A percentile compares a stretch with the other conserved stretches of the same genome.
phyloP scores from a whole-genome alignment of 176 grass and related monocot species.

The Calamus simplicifolius region DNA sequence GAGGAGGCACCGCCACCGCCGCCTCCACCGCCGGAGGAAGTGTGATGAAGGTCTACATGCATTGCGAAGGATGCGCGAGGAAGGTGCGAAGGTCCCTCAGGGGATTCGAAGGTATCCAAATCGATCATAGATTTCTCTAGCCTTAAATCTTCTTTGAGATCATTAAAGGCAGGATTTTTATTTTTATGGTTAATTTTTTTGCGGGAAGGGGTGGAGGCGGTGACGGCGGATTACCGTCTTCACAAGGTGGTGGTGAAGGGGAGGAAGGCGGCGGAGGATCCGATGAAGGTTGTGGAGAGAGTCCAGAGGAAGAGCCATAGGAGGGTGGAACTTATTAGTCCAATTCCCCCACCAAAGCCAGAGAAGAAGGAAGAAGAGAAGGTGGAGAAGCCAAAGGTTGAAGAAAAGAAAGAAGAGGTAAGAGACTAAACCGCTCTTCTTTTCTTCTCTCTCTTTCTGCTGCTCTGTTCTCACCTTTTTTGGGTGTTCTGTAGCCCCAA shows the following conservation, averaged over 20 bases:
- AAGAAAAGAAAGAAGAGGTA: neutral
- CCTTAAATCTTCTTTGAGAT: too few relatives aligned
- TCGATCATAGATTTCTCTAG: too few relatives aligned
- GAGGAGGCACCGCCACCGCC: too few relatives aligned
- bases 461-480: neutral
- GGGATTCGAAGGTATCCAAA: too few relatives aligned
- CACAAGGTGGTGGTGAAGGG: slow-evolving; percentile 50
- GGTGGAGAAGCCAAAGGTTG: neutral
- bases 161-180: too few relatives aligned
- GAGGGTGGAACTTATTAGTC: slow-evolving; percentile 44
- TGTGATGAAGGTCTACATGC: too few relatives aligned
- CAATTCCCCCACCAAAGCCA: slow-evolving; percentile 9
- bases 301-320: slow-evolving; percentile 42
- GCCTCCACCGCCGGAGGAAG: too few relatives aligned
- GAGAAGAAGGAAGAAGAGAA: slow-evolving; percentile 11
- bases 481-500: slow-evolving; percentile 12
- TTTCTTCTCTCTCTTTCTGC: neutral
- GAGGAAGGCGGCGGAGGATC: slow-evolving; percentile 21
- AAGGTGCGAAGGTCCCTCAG: too few relatives aligned
- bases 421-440: neutral
- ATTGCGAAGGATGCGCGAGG: too few relatives aligned
- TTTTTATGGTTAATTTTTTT: too few relatives aligned
- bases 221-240: slow-evolving; percentile 30
- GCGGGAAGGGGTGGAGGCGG: slow-evolving; percentile 24
- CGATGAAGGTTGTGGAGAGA: slow-evolving; percentile 18